Evolutionary conservation across 2,329 filamentous ascomycete genomes (phyloP).

Genomic region (Malbranchea zuffiana): DNA sequence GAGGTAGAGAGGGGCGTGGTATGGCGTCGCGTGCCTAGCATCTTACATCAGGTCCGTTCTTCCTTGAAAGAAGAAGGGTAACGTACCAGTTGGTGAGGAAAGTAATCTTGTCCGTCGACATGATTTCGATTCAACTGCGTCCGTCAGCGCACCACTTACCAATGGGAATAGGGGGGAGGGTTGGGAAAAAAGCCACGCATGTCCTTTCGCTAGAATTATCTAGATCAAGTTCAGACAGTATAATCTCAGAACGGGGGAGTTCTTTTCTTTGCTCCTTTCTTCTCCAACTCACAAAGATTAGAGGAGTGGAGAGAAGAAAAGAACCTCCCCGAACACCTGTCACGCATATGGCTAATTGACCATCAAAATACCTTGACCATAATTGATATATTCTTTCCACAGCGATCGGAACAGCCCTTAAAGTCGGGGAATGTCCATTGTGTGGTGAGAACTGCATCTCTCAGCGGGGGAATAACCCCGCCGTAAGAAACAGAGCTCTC

Average conservation of each 20-base stretch:
- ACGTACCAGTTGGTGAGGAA: slow-evolving; percentile 73
- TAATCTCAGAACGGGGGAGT: slow-evolving; percentile 53
- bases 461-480: too few relatives aligned
- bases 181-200: slow-evolving; percentile 55
- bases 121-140: slow-evolving; percentile 32
- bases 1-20: slow-evolving; percentile 67
- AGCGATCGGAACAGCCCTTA: too few relatives aligned
- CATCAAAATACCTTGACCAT: slow-evolving; percentile 36
- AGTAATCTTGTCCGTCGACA: slow-evolving; percentile 76
- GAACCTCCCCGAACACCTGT: slow-evolving; percentile 32
- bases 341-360: slow-evolving; percentile 32
- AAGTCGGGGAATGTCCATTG: too few relatives aligned
- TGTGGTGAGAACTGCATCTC: too few relatives aligned
- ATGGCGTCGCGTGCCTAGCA: slow-evolving; percentile 66
- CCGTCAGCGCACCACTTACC: slow-evolving; percentile 7
- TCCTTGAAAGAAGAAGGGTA: too few relatives aligned
- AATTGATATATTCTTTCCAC: too few relatives aligned
- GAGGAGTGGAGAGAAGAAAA: slow-evolving; percentile 11
- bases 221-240: slow-evolving; percentile 77
- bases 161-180: slow-evolving; percentile 24
- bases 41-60: neutral
- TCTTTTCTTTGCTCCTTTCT: slow-evolving; percentile 24
- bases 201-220: slow-evolving; percentile 82
- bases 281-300: slow-evolving; percentile 4
- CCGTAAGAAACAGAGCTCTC: too few relatives aligned